phyloP scores from a whole-genome alignment of 1,139 yeast species.

The Nakaseomyces kungkrabaensis region DNA sequence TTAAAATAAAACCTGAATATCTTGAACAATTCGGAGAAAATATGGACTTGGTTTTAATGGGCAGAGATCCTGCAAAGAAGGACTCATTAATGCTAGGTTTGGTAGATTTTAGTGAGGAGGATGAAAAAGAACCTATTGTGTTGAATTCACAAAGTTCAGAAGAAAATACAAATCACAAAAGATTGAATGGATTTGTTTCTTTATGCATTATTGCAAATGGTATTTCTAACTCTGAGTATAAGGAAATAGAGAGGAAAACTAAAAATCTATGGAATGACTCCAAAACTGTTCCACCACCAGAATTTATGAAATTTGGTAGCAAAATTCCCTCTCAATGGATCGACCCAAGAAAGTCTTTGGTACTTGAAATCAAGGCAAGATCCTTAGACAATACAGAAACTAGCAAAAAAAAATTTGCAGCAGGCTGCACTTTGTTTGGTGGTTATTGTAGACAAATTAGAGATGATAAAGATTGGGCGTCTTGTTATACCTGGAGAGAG shows the following conservation, averaged over 20 bases:
- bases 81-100: constrained; percentile 72
- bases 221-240: constrained; percentile 52
- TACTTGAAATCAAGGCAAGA: constrained; percentile 78
- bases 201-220: constrained; percentile 86
- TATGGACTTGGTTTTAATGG: constrained; percentile 69
- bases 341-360: constrained; percentile 64
- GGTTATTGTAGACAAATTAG: constrained; percentile 64
- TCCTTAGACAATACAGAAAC: constrained; percentile 46
- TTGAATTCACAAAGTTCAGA: constrained; percentile 1
- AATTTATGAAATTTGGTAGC: constrained; percentile 48
- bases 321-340: constrained; percentile 69
- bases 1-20: constrained; percentile 87
- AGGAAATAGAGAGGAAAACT: constrained; percentile 48
- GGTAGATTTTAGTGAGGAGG: constrained; percentile 31
- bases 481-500: constrained; percentile 50
- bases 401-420: constrained; percentile 42
- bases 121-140: neutral
- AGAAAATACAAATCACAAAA: neutral
- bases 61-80: constrained; percentile 65
- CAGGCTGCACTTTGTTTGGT: constrained; percentile 63
- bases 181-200: constrained; percentile 37
- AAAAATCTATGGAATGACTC: constrained; percentile 51
- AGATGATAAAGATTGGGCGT: constrained; percentile 53
- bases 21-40: constrained; percentile 79
- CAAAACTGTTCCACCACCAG: constrained; percentile 29